Evolutionary conservation across 441 rosid species (phyloP), one percentile per base, ranked within the genome.

Genomic region (Erodium trifolium): DNA sequence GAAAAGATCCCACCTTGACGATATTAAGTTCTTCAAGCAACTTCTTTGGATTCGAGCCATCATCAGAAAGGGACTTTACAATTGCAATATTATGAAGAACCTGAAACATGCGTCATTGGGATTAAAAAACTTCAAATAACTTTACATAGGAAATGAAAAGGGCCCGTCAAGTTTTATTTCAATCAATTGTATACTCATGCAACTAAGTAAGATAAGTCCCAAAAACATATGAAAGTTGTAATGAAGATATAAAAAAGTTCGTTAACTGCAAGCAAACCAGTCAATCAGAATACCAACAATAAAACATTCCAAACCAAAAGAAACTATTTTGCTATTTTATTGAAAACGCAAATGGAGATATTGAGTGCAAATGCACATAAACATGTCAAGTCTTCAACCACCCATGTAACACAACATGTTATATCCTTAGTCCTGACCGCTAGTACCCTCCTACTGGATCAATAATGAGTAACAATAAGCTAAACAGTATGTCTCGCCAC

Each of bases 51-150:
- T 85, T 85, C 65, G 92, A 84, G 79, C 92, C 89, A 74, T 85
- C 88, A 72, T 88, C 86, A 59, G 81, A 79, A 75, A 88, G 83
- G 79, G 80, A 89, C 71, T 91, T 96, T 7, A 83, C 86, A 69
- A 96, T 84, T 60, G 98, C 93, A 78, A 89, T 93, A 72, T 96
- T 96, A 81, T 93, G 99, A 76, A 86, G 87, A 78, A 96, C 82
- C 99, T 96, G 81, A 71, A 18, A 66, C 29, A 70, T 34, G 65
- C 19, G 35, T 57, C 51, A 10, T 45, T 45, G 51, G 63, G 47
- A 75, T 41, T 53, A 65, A 73, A 19, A 29, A 45, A 71, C 68
- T 66, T 60, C 41, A 37, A 43, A 35, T 65, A 8, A 68, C 31
- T 18, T 45, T 39, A 9, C 34, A 63, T 66, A 41, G 19, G 34